A percentile compares a stretch with the other conserved stretches of the same genome.
Evolutionary conservation across 768 basidiomycete species (phyloP).

Genomic region (Tulasnella calospora): DNA sequence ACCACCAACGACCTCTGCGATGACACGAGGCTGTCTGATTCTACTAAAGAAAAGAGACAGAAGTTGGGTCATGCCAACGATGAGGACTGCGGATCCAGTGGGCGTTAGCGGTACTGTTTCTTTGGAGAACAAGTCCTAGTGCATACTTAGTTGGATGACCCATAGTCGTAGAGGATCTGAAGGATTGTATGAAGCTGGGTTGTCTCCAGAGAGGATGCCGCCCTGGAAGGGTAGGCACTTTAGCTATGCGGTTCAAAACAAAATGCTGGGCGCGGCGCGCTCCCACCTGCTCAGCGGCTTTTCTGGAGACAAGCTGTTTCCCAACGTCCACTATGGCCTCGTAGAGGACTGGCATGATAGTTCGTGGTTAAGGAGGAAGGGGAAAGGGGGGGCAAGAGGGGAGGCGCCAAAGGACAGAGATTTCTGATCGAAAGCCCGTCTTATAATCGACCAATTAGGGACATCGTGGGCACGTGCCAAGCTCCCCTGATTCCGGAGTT

Average conservation of each 20-base stretch:
- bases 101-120: slow-evolving; percentile 25
- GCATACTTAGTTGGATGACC: slow-evolving; percentile 57
- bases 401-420: background rate
- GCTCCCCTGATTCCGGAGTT: background rate
- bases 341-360: slow-evolving; percentile 10
- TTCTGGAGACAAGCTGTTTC: background rate
- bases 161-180: slow-evolving; percentile 69
- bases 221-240: slow-evolving; percentile 44
- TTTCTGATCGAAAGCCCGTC: background rate
- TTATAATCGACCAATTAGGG: background rate
- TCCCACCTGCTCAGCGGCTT: slow-evolving; percentile 20
- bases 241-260: background rate
- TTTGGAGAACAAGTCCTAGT: background rate
- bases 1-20: slow-evolving; percentile 88
- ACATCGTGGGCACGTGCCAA: background rate
- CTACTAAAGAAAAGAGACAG: slow-evolving; percentile 59
- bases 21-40: slow-evolving; percentile 86
- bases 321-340: slow-evolving; percentile 20
- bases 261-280: background rate
- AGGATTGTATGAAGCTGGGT: slow-evolving; percentile 59
- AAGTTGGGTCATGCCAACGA: slow-evolving; percentile 71
- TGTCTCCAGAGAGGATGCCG: slow-evolving; percentile 70
- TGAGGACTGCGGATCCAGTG: slow-evolving; percentile 52
- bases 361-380: background rate
- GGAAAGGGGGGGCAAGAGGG: background rate